A percentile compares a stretch with the other conserved stretches of the same genome.
Evolutionary conservation across 139 green algal species (phyloP).

Genomic region (Pycnococcus provasolii): DNA sequence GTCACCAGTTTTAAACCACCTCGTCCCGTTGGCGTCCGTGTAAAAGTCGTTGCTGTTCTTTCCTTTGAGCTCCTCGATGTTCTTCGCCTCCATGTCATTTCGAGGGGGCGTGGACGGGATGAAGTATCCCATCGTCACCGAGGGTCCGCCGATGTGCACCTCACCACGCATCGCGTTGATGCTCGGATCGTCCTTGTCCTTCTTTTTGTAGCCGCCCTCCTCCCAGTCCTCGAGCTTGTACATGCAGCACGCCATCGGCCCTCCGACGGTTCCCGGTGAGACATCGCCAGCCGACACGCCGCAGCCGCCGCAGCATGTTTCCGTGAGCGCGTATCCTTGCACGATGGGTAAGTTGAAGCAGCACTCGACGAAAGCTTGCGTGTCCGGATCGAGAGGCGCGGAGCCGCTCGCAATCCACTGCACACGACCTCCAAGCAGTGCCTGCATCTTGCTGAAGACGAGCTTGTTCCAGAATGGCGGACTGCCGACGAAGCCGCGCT

Average conservation of each 20-base stretch:
- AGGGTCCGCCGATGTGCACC: conserved; percentile 16
- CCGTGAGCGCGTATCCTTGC: conserved; percentile 24
- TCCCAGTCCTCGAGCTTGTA: conserved; percentile 14
- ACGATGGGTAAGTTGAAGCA: conserved; percentile 28
- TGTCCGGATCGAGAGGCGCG: conserved; percentile 33
- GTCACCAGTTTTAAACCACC: conserved; percentile 39
- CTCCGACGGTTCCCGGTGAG: conserved; percentile 1
- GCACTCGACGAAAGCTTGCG: conserved; percentile 42
- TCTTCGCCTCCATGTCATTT: conserved; percentile 5
- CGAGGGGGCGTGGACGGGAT: not conserved
- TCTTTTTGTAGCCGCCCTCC: conserved; percentile 6
- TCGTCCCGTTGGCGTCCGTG: conserved; percentile 21
- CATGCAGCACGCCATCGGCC: not conserved
- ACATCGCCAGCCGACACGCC: not conserved
- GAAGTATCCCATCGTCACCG: conserved; percentile 15
- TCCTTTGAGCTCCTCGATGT: not conserved
- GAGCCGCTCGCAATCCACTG: conserved; percentile 34
- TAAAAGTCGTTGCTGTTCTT: conserved; percentile 13
- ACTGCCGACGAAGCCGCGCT: not conserved
- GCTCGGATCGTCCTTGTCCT: conserved; percentile 5
- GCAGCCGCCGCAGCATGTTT: conserved; percentile 13
- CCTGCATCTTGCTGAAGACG: conserved; percentile 34
- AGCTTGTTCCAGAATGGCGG: conserved; percentile 28
- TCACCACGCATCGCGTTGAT: conserved; percentile 20
- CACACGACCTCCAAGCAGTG: conserved; percentile 28